Conservation (phyloP, 352 stramenopile genomes). For the Pythium biforme region DNA sequence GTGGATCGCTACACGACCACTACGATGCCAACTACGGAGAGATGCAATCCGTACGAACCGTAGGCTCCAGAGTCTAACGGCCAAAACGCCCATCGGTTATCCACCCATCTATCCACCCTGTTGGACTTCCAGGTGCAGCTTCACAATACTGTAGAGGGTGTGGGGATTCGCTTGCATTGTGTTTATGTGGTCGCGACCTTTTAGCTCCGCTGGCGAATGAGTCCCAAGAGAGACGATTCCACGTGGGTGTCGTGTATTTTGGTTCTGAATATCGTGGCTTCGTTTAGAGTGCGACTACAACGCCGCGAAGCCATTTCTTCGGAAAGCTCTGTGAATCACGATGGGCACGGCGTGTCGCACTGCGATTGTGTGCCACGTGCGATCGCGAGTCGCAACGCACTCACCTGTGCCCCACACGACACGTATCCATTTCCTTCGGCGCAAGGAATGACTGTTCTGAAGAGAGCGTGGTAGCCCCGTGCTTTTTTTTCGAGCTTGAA, state of each 20-base stretch:
- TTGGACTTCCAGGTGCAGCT: no score
- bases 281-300: background rate
- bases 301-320: slow-evolving; percentile 8
- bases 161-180: background rate
- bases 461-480: background rate
- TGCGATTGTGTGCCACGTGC: background rate
- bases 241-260: background rate
- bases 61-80: background rate
- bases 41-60: background rate
- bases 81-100: background rate
- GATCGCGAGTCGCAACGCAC: background rate
- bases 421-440: no score
- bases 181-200: background rate
- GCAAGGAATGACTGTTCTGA: background rate
- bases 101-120: background rate
- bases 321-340: background rate
- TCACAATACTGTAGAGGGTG: no score
- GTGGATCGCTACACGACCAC: slow-evolving; percentile 11
- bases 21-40: slow-evolving; percentile 7
- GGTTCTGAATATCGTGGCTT: background rate
- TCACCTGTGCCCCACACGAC: no score
- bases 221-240: background rate
- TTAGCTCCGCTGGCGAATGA: background rate
- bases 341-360: background rate
- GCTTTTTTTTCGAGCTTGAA: no score